phyloP scores from a whole-genome alignment of 495 filamentous ascomycete species.

The Aspergillus heteromorphus region DNA sequence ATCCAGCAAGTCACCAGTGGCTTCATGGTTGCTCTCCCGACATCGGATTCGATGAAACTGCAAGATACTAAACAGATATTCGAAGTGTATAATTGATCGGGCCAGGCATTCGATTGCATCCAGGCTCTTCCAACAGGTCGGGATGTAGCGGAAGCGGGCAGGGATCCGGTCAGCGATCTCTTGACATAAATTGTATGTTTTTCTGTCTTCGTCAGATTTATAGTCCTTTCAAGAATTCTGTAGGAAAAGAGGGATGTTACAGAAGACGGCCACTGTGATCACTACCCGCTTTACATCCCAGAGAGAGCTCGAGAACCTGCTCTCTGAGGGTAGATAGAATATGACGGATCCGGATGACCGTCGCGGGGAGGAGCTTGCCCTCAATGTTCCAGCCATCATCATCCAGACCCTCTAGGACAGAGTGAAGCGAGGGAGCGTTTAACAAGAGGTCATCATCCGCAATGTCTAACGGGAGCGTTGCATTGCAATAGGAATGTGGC shows the following conservation, averaged over 20 bases:
- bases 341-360: conserved; percentile 39
- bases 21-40: conserved; percentile 26
- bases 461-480: conserved; percentile 47
- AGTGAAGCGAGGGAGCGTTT: conserved; percentile 25
- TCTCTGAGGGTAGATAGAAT: conserved; percentile 38
- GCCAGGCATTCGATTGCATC: not conserved
- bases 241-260: not conserved
- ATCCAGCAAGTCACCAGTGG: conserved; percentile 36
- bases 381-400: conserved; percentile 35
- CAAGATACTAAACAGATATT: conserved; percentile 44
- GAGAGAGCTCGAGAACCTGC: conserved; percentile 48
- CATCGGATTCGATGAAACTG: conserved; percentile 45
- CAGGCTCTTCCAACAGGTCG: conserved; percentile 13
- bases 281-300: conserved; percentile 19
- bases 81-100: conserved; percentile 21
- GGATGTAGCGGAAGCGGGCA: conserved; percentile 19
- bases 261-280: not conserved
- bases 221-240: not conserved
- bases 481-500: conserved; percentile 38
- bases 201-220: not conserved
- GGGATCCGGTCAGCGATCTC: conserved; percentile 11
- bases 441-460: conserved; percentile 36
- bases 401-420: conserved; percentile 28
- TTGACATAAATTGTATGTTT: conserved; percentile 1
- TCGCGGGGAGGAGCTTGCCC: conserved; percentile 29